A percentile compares a stretch with the other conserved stretches of the same genome.
Conservation (phyloP, 306 rosid genomes). For the Begonia masoniana region DNA sequence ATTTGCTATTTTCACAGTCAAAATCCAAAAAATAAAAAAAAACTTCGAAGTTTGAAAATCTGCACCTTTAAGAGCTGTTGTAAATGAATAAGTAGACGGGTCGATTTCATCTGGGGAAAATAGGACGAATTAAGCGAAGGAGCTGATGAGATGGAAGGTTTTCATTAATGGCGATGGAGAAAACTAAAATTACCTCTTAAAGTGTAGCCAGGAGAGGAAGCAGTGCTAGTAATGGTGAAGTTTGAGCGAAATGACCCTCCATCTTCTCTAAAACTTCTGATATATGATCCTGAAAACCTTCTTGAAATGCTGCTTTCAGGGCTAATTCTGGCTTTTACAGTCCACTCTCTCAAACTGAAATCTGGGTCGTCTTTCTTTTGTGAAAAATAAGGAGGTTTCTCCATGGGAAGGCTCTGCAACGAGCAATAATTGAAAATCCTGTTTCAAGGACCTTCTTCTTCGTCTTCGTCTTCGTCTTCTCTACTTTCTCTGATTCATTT, state of each 20-base stretch:
- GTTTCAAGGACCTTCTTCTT: too few relatives aligned
- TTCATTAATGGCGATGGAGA: not conserved
- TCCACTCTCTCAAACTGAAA: constrained; percentile 62
- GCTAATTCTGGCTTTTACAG: constrained; percentile 30
- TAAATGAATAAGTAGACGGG: constrained; percentile 87
- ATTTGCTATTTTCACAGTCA: not conserved
- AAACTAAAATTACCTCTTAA: constrained; percentile 33
- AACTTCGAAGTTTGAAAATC: not conserved
- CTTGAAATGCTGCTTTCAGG: constrained; percentile 51
- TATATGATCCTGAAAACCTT: constrained; percentile 71
- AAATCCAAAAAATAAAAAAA: not conserved
- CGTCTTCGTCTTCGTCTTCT: too few relatives aligned
- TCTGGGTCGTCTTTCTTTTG: constrained; percentile 48
- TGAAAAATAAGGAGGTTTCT: constrained; percentile 27
- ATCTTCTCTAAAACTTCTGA: constrained; percentile 84
- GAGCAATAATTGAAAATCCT: too few relatives aligned
- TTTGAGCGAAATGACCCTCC: constrained; percentile 73
- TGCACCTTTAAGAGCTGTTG: constrained; percentile 72
- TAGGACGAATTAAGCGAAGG: not conserved
- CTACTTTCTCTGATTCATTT: too few relatives aligned
- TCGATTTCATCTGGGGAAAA: constrained; percentile 69
- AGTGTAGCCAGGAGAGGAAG: constrained; percentile 83
- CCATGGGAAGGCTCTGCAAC: constrained; percentile 22
- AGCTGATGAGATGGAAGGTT: not conserved
- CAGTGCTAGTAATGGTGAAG: constrained; percentile 67